A percentile compares a stretch with the other conserved stretches of the same genome.
These are phyloP conservation scores for Phytophthora quininea DNA, from an alignment of 352 stramenopile genomes.

Conservation along the genomic window DNA sequence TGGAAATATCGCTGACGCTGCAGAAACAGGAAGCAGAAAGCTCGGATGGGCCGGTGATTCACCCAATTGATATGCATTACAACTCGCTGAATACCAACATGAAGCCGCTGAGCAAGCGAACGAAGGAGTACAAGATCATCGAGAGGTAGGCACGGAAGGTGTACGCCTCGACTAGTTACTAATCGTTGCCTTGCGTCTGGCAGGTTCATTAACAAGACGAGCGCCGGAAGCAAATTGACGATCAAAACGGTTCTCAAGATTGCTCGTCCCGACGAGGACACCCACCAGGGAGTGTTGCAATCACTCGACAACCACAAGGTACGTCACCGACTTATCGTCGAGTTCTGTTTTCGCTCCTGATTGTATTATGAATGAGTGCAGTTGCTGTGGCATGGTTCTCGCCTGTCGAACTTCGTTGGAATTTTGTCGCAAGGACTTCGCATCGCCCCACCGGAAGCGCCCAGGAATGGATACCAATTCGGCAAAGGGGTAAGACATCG, in stretches of 20 bases:
- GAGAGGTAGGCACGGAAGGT: constrained; percentile 32
- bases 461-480: constrained; percentile 71
- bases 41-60: constrained; percentile 18
- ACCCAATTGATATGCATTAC: constrained; percentile 65
- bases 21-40: constrained; percentile 41
- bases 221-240: constrained; percentile 46
- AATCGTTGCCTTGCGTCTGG: neutral
- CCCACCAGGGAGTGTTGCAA: constrained; percentile 39
- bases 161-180: no score
- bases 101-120: constrained; percentile 38
- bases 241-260: constrained; percentile 67
- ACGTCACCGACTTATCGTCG: neutral
- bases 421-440: constrained; percentile 74
- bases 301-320: constrained; percentile 67
- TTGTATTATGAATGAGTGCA: neutral
- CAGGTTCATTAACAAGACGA: constrained; percentile 62
- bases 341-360: no score
- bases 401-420: constrained; percentile 64
- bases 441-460: constrained; percentile 71
- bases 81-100: constrained; percentile 55
- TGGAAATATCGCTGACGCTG: constrained; percentile 69
- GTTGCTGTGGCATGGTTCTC: constrained; percentile 69
- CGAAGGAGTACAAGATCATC: constrained; percentile 62
- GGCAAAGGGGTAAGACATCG: constrained; percentile 58
- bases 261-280: constrained; percentile 46